Evolutionary conservation across 495 filamentous ascomycete species (phyloP), one percentile per base, ranked within the genome.

Genomic region (Penicillium bovifimosum): DNA sequence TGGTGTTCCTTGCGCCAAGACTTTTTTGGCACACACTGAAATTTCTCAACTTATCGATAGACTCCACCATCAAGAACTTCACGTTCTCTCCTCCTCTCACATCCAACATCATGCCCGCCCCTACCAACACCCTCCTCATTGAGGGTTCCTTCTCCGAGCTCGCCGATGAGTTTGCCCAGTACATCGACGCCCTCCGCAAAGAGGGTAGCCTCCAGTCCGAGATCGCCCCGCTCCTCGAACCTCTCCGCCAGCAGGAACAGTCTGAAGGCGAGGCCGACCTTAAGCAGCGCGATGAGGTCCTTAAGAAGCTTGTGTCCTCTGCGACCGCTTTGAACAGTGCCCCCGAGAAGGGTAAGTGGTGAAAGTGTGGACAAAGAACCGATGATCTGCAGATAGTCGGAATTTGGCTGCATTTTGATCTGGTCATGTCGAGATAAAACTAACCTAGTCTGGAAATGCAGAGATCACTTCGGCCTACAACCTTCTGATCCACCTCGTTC

Each of bases 381-480:
- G 32, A 52, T 29, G 57, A 54, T 49, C 62, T 52, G 49, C 27
- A 52, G 13, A 48, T 20, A 39, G 18, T 53, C 38, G 54, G 55
- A 59, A 59, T 55, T 47, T 18, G 50, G 27, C 40, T 28, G 36
- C 45, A 40, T 49, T 53, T 54, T 31, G 39, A 45, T 54, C 36
- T 48, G 41, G 28, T 33, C 38, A 8, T 36, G 13, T 24, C 18
- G 32, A 57, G 9, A 36, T 45, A 48, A 41, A 40, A 53, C 49
- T 63, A 39, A 65, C 42, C 33, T 53, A 17, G 34, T 29, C 45
- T 20, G 41, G n/a, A 60, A 35, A 20, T 27, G 51, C 58, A 86
- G 92, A 97, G 71, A 92, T 97, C 67, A 88, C 86, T 47, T 82
- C 91, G 31, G 87, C 93, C 32, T 96, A 96, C 76, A 96, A 97